Base-by-base conservation (phyloP, 1,139 yeast genomes). In the Nematodospora anomalae region DNA sequence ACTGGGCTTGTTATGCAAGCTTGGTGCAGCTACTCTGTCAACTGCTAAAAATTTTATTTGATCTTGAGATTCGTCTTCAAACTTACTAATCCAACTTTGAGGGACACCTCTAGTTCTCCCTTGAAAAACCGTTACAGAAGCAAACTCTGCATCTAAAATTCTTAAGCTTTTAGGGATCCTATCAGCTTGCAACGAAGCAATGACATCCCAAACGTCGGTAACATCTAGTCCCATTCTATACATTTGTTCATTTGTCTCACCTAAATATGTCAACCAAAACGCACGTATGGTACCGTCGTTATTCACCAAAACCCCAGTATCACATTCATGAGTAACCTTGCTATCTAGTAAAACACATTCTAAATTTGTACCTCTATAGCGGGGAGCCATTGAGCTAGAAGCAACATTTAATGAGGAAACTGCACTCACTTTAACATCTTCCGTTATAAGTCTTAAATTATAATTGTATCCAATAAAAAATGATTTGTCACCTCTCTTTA, bases 91-190 rank as follows among this genome's bases (percentile, higher is more conserved):
- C 95, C 96, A 87, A 28, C 79, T 79, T 50, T 85, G 92, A 1
- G 92, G 76, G 14, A 89, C 95, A 11, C 95, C 95, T 52, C 88
- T 74, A 33, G 86, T 76, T 59, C 96, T 79, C 3, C 95, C 95
- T 51, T 81, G 84, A 20, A 82, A 74, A 16, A 88, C 71, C 1
- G 87, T 75, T 35, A 84, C 68, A 0, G 90, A 71, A 21, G 76
- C 74, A 49, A 87, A 81, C 51, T 87, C 96, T 28, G 88, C 82
- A 52, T 88, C 96, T 37, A 90, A 70, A 36, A 87, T 81, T 43
- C 85, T 66, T 35, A 76, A 67, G 6, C 78, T 71, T 27, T 68
- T 64, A 3, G 92, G 88, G 7, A 65, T 62, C 27, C 66, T 57
- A 23, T 79, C 77, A 12, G 63, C 55, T 44, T 77, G 75, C 44